Evolutionary conservation across 768 basidiomycete genomes (phyloP).

Genomic region (Lentinula edodes): DNA sequence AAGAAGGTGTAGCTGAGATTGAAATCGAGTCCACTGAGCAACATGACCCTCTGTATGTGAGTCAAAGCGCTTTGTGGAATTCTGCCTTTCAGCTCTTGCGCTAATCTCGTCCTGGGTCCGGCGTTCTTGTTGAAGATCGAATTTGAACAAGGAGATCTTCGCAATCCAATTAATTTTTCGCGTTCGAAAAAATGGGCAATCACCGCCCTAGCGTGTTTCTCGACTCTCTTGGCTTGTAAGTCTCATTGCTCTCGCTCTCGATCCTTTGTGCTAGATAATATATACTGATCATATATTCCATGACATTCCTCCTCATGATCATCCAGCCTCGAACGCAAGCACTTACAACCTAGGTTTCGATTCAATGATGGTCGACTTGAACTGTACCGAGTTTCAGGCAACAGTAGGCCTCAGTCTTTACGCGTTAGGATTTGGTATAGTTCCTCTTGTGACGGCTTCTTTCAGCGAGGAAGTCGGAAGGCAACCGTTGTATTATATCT

Average conservation of each 20-base stretch:
- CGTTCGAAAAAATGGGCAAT: conserved; percentile 37
- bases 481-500: conserved; percentile 51
- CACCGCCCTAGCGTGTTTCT: conserved; percentile 39
- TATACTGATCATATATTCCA: background rate
- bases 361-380: conserved; percentile 49
- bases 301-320: background rate
- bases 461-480: conserved; percentile 73
- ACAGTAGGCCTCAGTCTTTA: conserved; percentile 48
- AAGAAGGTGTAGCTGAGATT: conserved; percentile 19
- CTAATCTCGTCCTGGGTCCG: too few species aligned
- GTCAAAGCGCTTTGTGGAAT: background rate
- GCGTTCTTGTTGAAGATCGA: conserved; percentile 26
- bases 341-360: conserved; percentile 51
- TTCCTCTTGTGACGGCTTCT: conserved; percentile 62
- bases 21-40: background rate
- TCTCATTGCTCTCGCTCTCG: background rate
- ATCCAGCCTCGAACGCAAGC: conserved; percentile 41
- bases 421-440: conserved; percentile 54
- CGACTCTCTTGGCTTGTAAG: conserved; percentile 44
- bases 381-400: conserved; percentile 39
- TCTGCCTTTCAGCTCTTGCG: too few species aligned
- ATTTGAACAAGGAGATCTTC: conserved; percentile 29
- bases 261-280: background rate
- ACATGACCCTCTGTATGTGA: conserved; percentile 16
- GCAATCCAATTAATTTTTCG: conserved; percentile 36